Conservation (phyloP, 2,329 filamentous ascomycete genomes). For the Cytospora piceicola region DNA sequence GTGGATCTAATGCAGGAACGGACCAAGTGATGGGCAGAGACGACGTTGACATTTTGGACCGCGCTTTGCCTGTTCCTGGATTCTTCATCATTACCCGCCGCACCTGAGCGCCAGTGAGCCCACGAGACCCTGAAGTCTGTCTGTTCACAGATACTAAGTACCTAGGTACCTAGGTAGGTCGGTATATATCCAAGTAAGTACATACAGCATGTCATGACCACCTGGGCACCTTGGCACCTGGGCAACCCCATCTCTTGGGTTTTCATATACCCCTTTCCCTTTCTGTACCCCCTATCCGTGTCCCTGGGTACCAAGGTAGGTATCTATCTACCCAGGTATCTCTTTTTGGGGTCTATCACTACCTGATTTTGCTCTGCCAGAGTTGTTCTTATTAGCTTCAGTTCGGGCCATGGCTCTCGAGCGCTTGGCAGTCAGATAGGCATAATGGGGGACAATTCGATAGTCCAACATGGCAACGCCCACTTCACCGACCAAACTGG, state of each 20-base stretch:
- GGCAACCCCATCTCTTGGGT: not conserved
- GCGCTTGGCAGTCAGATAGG: not conserved
- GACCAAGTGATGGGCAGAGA: slow-evolving; percentile 6
- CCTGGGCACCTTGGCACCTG: too few species aligned
- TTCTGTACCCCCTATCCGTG: not conserved
- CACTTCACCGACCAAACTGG: not conserved
- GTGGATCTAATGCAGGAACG: slow-evolving; percentile 15
- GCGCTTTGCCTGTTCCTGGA: slow-evolving; percentile 21
- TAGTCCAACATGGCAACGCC: not conserved
- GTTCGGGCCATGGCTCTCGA: not conserved
- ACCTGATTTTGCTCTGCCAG: not conserved
- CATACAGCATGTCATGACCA: too few species aligned
- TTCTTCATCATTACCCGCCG: not conserved
- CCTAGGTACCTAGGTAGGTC: too few species aligned
- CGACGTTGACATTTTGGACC: not conserved
- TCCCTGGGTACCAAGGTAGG: too few species aligned
- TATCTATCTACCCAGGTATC: not conserved
- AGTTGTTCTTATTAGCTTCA: not conserved
- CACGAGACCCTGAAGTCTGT: too few species aligned
- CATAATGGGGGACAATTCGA: not conserved
- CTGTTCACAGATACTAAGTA: too few species aligned
- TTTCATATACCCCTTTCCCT: not conserved
- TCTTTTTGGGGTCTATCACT: not conserved
- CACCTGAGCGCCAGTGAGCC: not conserved
- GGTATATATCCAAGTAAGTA: not conserved